These are phyloP conservation scores for Polyplosphaeria fusca DNA, from an alignment of 495 filamentous ascomycete genomes.

Conservation along the genomic window DNA sequence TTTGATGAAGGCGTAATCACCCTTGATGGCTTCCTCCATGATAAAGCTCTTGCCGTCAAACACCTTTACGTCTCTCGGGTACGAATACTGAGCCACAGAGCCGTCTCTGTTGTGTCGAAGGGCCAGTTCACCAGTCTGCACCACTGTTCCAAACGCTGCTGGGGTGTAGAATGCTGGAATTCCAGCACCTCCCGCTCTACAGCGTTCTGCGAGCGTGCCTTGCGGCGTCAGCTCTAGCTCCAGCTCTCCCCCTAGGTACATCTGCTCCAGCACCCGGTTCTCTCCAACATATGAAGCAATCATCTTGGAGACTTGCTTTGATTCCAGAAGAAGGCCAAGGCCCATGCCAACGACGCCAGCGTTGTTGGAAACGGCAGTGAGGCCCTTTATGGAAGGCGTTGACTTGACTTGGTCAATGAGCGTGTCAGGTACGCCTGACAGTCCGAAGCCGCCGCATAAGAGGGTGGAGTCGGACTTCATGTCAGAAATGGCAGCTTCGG, in stretches of 20 bases:
- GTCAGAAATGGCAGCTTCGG: conserved; percentile 36
- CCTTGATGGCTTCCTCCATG: conserved; percentile 62
- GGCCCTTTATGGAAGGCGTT: conserved; percentile 37
- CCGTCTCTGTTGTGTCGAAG: conserved; percentile 51
- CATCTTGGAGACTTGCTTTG: conserved; percentile 55
- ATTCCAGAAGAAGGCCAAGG: conserved; percentile 45
- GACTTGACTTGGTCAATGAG: conserved; percentile 34
- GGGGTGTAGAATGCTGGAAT: conserved; percentile 67
- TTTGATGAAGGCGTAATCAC: conserved; percentile 61
- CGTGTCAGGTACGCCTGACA: conserved; percentile 38
- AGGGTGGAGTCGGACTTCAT: conserved; percentile 35
- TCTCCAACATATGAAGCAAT: conserved; percentile 59
- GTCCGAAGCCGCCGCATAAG: conserved; percentile 39
- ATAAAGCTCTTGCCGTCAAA: conserved; percentile 58
- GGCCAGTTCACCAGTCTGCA: conserved; percentile 62
- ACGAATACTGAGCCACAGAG: conserved; percentile 52
- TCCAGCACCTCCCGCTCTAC: conserved; percentile 61
- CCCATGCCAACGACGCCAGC: conserved; percentile 56
- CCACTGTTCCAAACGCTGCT: conserved; percentile 58
- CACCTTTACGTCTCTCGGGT: conserved; percentile 55
- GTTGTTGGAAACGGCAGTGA: conserved; percentile 67
- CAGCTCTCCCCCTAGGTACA: conserved; percentile 60
- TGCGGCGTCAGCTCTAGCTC: conserved; percentile 65
- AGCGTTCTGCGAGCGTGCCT: conserved; percentile 61
- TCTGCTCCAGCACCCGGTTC: conserved; percentile 64